Evolutionary conservation across 176 grass and related monocot genomes (phyloP), one percentile per base, ranked within the genome.

Genomic region (Oryza longistaminata): DNA sequence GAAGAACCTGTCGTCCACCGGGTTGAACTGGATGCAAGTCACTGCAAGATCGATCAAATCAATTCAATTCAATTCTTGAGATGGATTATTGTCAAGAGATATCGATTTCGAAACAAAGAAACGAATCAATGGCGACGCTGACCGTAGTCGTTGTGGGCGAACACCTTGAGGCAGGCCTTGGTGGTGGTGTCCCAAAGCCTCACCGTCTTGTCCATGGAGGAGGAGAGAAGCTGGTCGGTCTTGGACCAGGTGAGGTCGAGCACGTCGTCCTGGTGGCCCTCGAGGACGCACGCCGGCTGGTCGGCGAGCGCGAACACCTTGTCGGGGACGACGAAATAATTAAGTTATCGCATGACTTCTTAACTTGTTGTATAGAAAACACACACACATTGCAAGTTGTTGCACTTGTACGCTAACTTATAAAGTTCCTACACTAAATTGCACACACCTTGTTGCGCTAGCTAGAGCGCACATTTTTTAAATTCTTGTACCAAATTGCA

Each of bases 201-300:
- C 42, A 98, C 96, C 21, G 96, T 95, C 85, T 98, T 98, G 73
- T 98, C 96, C 96, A 98, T 98, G 1, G 96, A 98, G 49, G 96
- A 95, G 73, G 96, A 98, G 67, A 98, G 83, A 79, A 89, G 82
- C 87, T 90, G 78, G 35, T 82, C 83, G 77, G 93, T 95, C 79
- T 85, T 92, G 12, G 96, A 98, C 96, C 96, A 98, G 40, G 91
- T 93, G 87, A 98, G 91, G 80, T 98, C 96, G 11, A 98, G 89
- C 70, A 98, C 93, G 78, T 98, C 93, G 73, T 95, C 89, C 49
- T 76, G 33, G 89, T 98, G 96, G 9, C 93, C 96, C 92, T 93
- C 85, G 33, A 98, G 83, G 46, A 92, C 90, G 83, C 96, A 98
- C 22, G 80, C 24, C 31, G 96, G 91, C 74, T 89, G 85, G 80